Evolutionary conservation across 1,139 yeast species (phyloP).

Genomic region (Yamadazyma triangularis): DNA sequence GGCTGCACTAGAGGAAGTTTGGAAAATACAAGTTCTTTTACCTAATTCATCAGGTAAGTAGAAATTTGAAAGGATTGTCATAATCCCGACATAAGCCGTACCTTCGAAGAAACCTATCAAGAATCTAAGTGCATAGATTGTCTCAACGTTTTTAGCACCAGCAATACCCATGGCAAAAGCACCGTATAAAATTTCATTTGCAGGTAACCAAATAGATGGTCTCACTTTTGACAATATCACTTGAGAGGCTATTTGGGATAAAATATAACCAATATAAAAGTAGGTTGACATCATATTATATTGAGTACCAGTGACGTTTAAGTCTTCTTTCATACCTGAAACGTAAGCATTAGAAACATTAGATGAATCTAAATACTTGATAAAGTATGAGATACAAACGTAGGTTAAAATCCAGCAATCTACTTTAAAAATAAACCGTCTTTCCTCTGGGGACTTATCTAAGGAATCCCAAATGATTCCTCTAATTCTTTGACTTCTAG

Average conservation of each 20-base stretch:
- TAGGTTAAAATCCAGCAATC: conserved; percentile 33
- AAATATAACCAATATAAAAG: conserved; percentile 27
- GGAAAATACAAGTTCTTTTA: conserved; percentile 14
- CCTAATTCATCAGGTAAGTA: no score
- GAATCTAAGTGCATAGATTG: conserved; percentile 12
- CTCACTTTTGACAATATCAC: conserved; percentile 10
- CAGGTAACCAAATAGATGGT: conserved; percentile 14
- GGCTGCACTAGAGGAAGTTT: conserved; percentile 12
- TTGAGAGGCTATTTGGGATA: conserved; percentile 16
- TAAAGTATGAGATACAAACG: conserved; percentile 32
- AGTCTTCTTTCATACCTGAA: conserved; percentile 32
- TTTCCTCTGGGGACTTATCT: conserved; percentile 35
- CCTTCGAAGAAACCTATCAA: conserved; percentile 14
- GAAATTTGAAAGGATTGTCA: conserved; percentile 13
- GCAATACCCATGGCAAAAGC: conserved; percentile 11
- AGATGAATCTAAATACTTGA: conserved; percentile 40
- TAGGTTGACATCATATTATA: conserved; percentile 23
- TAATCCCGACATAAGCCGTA: conserved; percentile 12
- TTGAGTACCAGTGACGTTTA: conserved; percentile 24
- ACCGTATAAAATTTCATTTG: conserved; percentile 9
- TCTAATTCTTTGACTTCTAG: conserved; percentile 3
- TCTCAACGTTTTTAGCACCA: conserved; percentile 7
- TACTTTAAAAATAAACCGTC: conserved; percentile 26
- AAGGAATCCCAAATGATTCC: conserved; percentile 42
- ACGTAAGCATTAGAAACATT: conserved; percentile 36